Evolutionary conservation across 1,139 yeast species (phyloP).

Genomic region (Hemisphaericaspora xylofermentans): DNA sequence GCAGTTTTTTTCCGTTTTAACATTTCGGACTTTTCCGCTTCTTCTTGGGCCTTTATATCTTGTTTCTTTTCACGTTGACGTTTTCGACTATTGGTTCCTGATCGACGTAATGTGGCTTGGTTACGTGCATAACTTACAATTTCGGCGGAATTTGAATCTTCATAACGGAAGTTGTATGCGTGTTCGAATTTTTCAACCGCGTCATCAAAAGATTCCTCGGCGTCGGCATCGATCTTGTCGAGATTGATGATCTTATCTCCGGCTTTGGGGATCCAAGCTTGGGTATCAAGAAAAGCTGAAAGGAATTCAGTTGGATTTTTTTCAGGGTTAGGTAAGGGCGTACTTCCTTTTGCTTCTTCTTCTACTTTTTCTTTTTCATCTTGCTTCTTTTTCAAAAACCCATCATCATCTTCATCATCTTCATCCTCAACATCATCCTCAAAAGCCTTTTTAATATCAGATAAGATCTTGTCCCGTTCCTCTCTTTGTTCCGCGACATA

Average conservation of each 20-base stretch:
- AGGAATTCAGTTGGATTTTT: constrained; percentile 66
- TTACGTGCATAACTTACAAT: constrained; percentile 96
- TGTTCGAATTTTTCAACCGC: constrained; percentile 89
- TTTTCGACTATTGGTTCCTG: constrained; percentile 72
- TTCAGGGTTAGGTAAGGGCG: constrained; percentile 66
- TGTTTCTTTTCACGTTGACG: constrained; percentile 74
- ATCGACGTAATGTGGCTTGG: constrained; percentile 88
- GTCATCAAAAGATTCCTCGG: constrained; percentile 86
- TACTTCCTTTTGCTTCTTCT: constrained; percentile 16
- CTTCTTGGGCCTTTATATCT: constrained; percentile 52
- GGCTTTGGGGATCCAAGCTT: constrained; percentile 84
- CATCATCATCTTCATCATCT: constrained; percentile 49
- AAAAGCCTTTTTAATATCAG: constrained; percentile 73
- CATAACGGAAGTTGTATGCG: constrained; percentile 92
- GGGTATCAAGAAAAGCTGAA: constrained; percentile 65
- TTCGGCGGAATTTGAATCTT: constrained; percentile 88
- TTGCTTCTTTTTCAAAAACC: constrained; percentile 56
- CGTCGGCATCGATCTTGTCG: constrained; percentile 59
- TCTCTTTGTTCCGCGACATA: constrained; percentile 74
- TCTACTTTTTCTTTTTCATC: constrained; percentile 12
- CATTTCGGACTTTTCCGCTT: constrained; percentile 57
- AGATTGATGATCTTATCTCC: constrained; percentile 54
- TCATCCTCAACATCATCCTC: constrained; percentile 45
- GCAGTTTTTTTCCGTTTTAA: constrained; percentile 70
- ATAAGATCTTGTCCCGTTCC: constrained; percentile 67